These are phyloP conservation scores for Crataegus laevigata DNA, from an alignment of 306 rosid genomes.

Conservation along the genomic window DNA sequence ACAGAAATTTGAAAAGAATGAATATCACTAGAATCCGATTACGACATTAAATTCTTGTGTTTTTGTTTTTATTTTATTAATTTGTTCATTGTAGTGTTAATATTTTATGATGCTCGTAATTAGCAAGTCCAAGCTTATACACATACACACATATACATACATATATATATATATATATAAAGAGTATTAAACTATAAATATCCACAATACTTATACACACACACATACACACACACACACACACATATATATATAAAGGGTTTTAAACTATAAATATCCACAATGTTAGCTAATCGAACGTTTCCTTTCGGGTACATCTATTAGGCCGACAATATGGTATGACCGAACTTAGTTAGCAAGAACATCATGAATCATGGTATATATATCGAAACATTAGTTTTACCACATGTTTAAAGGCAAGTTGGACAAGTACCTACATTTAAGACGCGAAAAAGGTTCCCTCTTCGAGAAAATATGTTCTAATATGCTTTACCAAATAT, in stretches of 20 bases:
- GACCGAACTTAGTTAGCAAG: background rate
- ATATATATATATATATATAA: too few species aligned
- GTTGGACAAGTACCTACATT: background rate
- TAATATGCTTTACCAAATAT: background rate
- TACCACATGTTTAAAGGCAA: too few species aligned
- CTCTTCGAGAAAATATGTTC: background rate
- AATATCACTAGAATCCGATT: slow-evolving; percentile 56
- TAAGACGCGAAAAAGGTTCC: background rate
- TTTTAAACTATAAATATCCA: background rate
- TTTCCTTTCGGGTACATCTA: background rate
- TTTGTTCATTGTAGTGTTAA: background rate
- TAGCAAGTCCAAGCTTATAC: background rate
- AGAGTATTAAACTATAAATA: too few species aligned
- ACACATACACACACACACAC: too few species aligned
- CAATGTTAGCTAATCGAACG: background rate
- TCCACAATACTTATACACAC: too few species aligned
- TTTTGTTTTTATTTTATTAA: background rate
- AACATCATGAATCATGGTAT: too few species aligned
- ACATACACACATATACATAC: too few species aligned
- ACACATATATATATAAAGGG: background rate
- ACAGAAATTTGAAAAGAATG: slow-evolving; percentile 42
- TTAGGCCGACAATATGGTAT: background rate
- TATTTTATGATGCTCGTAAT: slow-evolving; percentile 1
- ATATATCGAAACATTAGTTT: too few species aligned
- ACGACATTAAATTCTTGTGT: slow-evolving; percentile 8